These are phyloP conservation scores for Rhizopogon salebrosus DNA, from an alignment of 768 basidiomycete genomes.

Conservation along the genomic window DNA sequence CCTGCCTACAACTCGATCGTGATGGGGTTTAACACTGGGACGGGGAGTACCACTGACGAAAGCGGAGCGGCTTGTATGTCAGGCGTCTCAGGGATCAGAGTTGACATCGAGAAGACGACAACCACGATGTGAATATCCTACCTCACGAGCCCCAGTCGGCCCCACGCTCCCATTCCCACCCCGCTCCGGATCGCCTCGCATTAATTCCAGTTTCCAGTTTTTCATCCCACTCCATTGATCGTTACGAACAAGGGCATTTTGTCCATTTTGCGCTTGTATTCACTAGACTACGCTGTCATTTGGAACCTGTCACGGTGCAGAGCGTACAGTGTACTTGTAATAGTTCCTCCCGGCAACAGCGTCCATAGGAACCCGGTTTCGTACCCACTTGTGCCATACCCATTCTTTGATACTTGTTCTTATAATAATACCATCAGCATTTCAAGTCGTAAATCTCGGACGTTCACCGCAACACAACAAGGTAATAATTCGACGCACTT, in stretches of 20 bases:
- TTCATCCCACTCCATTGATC: conserved; percentile 14
- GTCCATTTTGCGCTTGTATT: conserved; percentile 10
- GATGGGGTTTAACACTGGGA: conserved; percentile 16
- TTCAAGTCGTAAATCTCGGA: no score
- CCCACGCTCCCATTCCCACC: conserved; percentile 1
- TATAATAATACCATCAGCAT: no score
- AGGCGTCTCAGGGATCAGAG: conserved; percentile 40
- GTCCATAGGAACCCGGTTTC: background rate
- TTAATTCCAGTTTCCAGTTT: conserved; percentile 22
- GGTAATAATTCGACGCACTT: no score
- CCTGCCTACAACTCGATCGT: conserved; percentile 46
- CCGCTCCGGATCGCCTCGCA: conserved; percentile 19
- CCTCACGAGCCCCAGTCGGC: background rate
- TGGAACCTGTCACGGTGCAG: background rate
- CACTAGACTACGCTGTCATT: conserved; percentile 14
- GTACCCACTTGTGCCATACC: background rate
- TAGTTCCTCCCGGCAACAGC: background rate
- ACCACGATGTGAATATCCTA: conserved; percentile 35
- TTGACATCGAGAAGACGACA: conserved; percentile 59
- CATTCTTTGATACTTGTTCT: background rate
- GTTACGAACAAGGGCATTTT: conserved; percentile 8
- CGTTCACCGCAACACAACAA: no score
- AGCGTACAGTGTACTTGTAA: conserved; percentile 4
- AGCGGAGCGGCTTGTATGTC: conserved; percentile 14
- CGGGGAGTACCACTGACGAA: conserved; percentile 18